Base-by-base conservation (phyloP, 2,329 filamentous ascomycete species). In the Alternaria novae-zelandiae region DNA sequence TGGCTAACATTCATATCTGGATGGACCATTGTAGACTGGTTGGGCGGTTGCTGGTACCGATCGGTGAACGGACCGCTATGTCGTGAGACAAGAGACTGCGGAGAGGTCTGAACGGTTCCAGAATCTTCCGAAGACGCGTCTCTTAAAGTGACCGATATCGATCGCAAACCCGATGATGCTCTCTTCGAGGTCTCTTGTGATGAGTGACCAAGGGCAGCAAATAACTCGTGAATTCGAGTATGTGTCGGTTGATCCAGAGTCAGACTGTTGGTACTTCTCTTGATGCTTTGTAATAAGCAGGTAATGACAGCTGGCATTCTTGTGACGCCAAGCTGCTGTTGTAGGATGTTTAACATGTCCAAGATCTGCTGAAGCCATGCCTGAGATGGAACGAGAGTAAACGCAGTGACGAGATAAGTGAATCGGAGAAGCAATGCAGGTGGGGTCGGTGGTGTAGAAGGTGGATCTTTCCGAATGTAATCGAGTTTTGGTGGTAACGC, bases 371-470 rank as follows among this genome's bases (percentile, higher is more conserved):
- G 59, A 13, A 72, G 54, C 60, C 64, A 70, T 8, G 66, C 49
- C 15, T 69, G 66, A 28, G 74, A 75, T 6, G 74, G 67, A 25
- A 65, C 59, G 13, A 75, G 54, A 8, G 64, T 63, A 21, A 74
- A 68, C 4, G 63, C 59, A 9, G 69, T 69, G 25, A 65, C 73
- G 30, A 70, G 63, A 57, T 77, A 75, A 0, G 74, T 67, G 23
- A 77, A 57, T 12, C 72, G 74, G 5, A 79, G 65, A 11, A 78
- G 46, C 9, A 74, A 49, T 28, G 75, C 74, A 47, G 73, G 73
- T 23, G 74, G 74, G 5, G 71, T 74, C 5, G 65, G 32, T 12
- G 74, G 73, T 3, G 60, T 70, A 4, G 57, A 30, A 12, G 59
- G 53, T 26, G 61, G 56, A n/a, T 75, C 70, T 36, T 65, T 60